phyloP scores from a whole-genome alignment of 306 rosid genomes.

The Inga leiocalycina region DNA sequence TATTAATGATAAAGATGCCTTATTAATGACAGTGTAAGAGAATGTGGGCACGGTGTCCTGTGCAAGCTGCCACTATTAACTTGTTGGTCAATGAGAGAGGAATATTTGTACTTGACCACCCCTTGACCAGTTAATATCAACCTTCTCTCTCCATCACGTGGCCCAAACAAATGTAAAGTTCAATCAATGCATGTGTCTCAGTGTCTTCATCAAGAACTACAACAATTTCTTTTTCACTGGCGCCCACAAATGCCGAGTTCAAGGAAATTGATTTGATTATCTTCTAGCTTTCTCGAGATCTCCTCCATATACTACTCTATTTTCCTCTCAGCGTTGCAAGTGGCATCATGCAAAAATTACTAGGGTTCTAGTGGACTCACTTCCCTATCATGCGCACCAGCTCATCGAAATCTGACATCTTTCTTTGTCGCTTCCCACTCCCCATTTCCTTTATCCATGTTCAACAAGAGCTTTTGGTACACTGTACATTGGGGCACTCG shows the following conservation, averaged over 20 bases:
- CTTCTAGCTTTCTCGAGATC: background rate
- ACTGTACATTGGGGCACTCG: background rate
- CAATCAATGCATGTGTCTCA: background rate
- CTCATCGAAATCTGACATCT: constrained; percentile 39
- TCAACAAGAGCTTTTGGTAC: background rate
- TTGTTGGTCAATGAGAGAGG: constrained; percentile 32
- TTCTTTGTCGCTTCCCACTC: background rate
- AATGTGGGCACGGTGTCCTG: background rate
- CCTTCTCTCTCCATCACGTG: constrained; percentile 53
- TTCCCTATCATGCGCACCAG: constrained; percentile 78
- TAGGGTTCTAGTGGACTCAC: constrained; percentile 55
- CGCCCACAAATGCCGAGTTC: background rate
- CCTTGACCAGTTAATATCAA: constrained; percentile 17
- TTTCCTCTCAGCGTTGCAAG: constrained; percentile 19
- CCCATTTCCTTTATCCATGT: constrained; percentile 25
- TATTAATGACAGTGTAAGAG: background rate
- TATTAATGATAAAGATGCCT: background rate
- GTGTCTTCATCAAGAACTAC: background rate
- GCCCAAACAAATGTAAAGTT: constrained; percentile 25
- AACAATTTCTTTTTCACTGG: background rate
- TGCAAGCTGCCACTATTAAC: constrained; percentile 1
- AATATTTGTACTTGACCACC: constrained; percentile 40
- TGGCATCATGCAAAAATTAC: constrained; percentile 25
- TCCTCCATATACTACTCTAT: background rate
- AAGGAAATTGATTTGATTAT: background rate